Evolutionary conservation across 192 early-diverging fungal species (phyloP).

Genomic region (Dimargaris cristalligena): DNA sequence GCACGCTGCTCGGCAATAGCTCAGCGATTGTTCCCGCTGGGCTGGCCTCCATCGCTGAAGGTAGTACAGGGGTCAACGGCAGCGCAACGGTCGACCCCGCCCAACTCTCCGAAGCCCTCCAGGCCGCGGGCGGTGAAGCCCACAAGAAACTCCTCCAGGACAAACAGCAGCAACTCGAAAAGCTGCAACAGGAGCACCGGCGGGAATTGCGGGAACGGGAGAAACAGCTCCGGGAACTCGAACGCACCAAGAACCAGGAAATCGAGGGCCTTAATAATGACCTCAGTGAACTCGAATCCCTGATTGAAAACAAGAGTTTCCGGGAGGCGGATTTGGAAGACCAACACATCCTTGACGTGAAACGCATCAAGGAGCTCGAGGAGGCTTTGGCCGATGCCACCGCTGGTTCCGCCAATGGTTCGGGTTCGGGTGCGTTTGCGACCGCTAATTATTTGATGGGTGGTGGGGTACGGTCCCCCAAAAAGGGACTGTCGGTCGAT

Average conservation of each 20-base stretch:
- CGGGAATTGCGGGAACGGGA: constrained; percentile 33
- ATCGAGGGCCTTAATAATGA: constrained; percentile 42
- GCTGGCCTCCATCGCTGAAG: no score
- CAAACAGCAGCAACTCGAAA: constrained; percentile 20
- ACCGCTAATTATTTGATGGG: no score
- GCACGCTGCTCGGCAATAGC: neutral
- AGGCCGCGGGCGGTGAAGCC: neutral
- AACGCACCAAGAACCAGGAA: constrained; percentile 41
- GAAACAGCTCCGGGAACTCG: constrained; percentile 31
- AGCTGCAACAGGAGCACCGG: constrained; percentile 25
- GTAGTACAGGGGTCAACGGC: no score
- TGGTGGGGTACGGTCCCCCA: no score
- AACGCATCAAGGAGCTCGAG: constrained; percentile 28
- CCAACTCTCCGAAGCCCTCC: no score
- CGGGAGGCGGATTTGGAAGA: constrained; percentile 51
- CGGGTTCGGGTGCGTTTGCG: no score
- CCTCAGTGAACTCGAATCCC: constrained; percentile 40
- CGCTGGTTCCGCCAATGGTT: neutral
- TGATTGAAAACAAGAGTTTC: constrained; percentile 62
- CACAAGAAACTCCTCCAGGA: neutral
- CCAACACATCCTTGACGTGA: constrained; percentile 10
- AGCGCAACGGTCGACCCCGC: neutral
- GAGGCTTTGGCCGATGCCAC: constrained; percentile 21
- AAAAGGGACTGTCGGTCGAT: no score
- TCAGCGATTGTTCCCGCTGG: neutral